Base-by-base conservation (phyloP, 1,284 basidiomycete species). In the Ceratobasidium sp. region DNA sequence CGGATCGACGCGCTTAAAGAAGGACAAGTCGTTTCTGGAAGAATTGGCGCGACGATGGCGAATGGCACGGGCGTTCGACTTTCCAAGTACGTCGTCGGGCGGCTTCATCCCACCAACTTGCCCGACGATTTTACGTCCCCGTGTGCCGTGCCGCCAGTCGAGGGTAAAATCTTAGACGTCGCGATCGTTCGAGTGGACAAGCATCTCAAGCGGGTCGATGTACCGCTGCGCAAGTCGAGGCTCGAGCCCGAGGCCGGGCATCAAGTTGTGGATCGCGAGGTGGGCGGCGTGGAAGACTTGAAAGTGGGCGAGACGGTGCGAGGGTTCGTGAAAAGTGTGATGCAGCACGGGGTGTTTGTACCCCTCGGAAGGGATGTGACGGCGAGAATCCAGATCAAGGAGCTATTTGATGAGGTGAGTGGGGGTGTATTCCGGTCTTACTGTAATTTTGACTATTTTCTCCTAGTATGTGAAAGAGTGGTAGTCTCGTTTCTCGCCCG, bases 341-440 rank as follows among this genome's bases (percentile, higher is more conserved):
- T 91, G 25, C 92, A 95, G 67, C 90, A 93, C 81, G 97, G 97
- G 17, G 83, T 99, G n/a, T 99, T 98, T 81, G 95, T 99, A 3
- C 90, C 90, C 52, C 84, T 99, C 29, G 95, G 95, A 19, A 89
- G 92, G 66, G 89, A 89, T 65, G 86, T 98, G 44, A 95, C 96
- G 81, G 97, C 94, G 71, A 91, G 97, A 29, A 92, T 99, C 32
- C 96, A 97, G 84, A 99, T 99, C 83, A 92, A 90, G 82, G 95
- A 98, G 84, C 88, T 98, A 43, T 95, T 97, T 83, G 93, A 97
- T 83, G 91, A 95, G 82, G 95, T 96, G 78, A 76, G 90, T 80
- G 7, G 5, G 11, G 34, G 5, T 15, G 4, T 37, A 4, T 15
- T 37, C 17, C 29, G n/a, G 11, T 29, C 25, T 29, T 29, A 29